Evolutionary conservation across 2,329 filamentous ascomycete genomes (phyloP), one percentile per base, ranked within the genome.

Genomic region (Paramyrothecium roridum): DNA sequence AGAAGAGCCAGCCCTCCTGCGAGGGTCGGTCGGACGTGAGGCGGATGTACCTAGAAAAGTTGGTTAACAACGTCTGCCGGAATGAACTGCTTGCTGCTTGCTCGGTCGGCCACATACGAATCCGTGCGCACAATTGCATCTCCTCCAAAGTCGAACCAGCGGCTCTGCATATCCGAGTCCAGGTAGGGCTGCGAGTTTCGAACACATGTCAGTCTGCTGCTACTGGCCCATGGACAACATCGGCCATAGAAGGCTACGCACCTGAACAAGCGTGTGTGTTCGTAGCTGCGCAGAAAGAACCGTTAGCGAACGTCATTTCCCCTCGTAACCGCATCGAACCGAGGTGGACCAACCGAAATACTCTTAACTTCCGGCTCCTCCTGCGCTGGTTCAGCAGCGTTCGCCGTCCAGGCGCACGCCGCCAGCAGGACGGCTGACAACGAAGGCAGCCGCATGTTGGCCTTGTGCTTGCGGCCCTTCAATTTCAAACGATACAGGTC

Each of bases 141-240:
- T 70, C 93, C 95, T 70, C 95, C 95, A 83, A 96, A 99, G 78
- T 99, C 95, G 76, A 93, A 99, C 93, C 95, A 99, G 71, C 95
- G 88, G 78, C 91, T 96, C 78, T 96, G 90, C 88, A 98, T 93
- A 74, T 98, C 95, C 58, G 92, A 95, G 77, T 99, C 95, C 65
- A 99, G 86, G 76, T 97, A 99, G 59, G 95, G 95, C 89, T 97
- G 69, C 60, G 53, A 61, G 54, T 45, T 53, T 57, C 60, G 50
- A 64, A 63, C 58, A 55, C 48, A 56, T 56, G 52, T 56, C 23
- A 53, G 47, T 46, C 23, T 55, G 34, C 53, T 55, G 58, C 54
- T 30, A 10, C 26, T 30, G 26, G 26, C 26, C 26, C 26, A 30
- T 30, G 26, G 10, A 6, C 26, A 30, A 30, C 10, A 30, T 30